Conservation (phyloP, 108 stramenopile genomes). For the Skeletonema marinoi region DNA sequence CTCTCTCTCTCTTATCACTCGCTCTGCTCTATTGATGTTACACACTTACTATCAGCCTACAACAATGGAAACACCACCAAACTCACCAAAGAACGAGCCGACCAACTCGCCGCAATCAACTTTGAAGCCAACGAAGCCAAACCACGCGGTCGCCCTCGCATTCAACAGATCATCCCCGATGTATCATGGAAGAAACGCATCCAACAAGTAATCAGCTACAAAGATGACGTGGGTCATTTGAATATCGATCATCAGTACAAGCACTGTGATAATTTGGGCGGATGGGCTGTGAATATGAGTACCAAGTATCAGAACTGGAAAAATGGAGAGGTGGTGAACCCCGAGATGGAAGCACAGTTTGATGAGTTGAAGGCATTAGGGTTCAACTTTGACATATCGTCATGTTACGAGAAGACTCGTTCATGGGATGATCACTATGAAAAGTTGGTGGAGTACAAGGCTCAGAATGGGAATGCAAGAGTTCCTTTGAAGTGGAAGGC, state of each 20-base stretch:
- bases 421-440: constrained; percentile 52
- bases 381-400: constrained; percentile 12
- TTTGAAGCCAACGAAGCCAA: constrained; percentile 43
- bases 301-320: constrained; percentile 8
- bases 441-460: constrained; percentile 46
- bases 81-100: constrained; percentile 58
- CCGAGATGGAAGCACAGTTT: constrained; percentile 11
- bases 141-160: background rate
- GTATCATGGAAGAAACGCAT: constrained; percentile 18
- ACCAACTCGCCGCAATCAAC: constrained; percentile 51
- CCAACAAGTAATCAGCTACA: constrained; percentile 9
- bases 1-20: background rate
- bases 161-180: constrained; percentile 6
- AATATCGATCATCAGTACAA: constrained; percentile 23
- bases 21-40: background rate
- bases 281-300: constrained; percentile 21
- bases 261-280: constrained; percentile 25
- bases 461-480: constrained; percentile 56
- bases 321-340: background rate
- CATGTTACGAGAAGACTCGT: constrained; percentile 11
- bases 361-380: constrained; percentile 11
- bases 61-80: constrained; percentile 28
- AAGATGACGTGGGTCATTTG: constrained; percentile 18
- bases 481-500: constrained; percentile 66
- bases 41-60: constrained; percentile 36